Evolutionary conservation across 169 alveolate species (phyloP), one percentile per base, ranked within the genome.

Genomic region (Plasmodium gaboni): DNA sequence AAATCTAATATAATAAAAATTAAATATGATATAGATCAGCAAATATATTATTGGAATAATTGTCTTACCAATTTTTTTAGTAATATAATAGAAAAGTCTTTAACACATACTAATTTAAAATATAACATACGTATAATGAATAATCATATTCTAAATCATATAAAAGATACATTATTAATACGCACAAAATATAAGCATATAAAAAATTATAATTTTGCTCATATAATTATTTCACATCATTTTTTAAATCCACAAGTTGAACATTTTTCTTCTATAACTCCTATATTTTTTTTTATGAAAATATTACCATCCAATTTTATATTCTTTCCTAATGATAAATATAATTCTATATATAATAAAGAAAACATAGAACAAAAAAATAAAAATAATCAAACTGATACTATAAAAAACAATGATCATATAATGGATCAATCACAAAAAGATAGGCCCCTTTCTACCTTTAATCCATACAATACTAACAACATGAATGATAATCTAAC

Each of bases 1-100:
- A 78, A 78, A 78, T 64, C 44, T 19, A 15, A 24, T 55, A 69
- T 53, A 70, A 83, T 69, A 42, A 69, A 83, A 46, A 83, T 55
- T 64, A 69, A 68, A 83, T 24, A 65, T 51, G 46, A 57, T 83
- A 71, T 53, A 57, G 91, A 83, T 64, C 72, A 83, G 59, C 86
- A 70, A 32, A 42, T 68, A 38, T 51, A 59, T 63, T 26, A 19
- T 7, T 83, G 73, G 91, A 46, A 83, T 69, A n/a, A 15, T 7
- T 69, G 85, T 83, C 91, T 83, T 63, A 55, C 80, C 17, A 60
- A 38, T 51, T 80, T 67, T 80, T 80, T 80, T 67, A 51, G 32
- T 24, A 68, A 80, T 19, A 48, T 80, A 51, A 17, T 83, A 83
- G 50, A 55, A 26, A 53, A 50, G n/a, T 67, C 60, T 19, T 59